Base-by-base conservation (phyloP, 108 stramenopile species). In the Bacterosira constricta region DNA sequence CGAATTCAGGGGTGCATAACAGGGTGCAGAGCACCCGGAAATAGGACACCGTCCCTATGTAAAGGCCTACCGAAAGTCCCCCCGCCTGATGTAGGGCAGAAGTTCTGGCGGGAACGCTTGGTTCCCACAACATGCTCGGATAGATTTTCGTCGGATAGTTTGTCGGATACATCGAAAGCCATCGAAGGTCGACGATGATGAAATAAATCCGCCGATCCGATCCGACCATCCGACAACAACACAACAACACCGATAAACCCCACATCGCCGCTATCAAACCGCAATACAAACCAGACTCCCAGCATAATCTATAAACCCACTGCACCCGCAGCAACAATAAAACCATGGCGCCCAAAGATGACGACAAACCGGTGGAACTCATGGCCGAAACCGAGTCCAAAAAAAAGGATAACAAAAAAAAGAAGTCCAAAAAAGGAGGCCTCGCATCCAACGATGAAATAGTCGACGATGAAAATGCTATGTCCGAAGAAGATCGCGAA, bases 401-500 rank as follows among this genome's bases (percentile, higher is more conserved):
- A 44, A 66, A 49, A 11, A 58, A 17, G 27, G 55, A 50, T 18
- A 26, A 25, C 25, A 45, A 46, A 20, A 60, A 64, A 23, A 69
- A 71, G 36, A 71, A 77, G 21, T 49, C 59, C 39, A 59, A 66
- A 36, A 66, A 66, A 29, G 65, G 58, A 38, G 30, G 45, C 61
- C 58, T 62, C 32, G 75, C 63, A 47, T 29, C 34, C 69, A 68
- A 67, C 39, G 57, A 35, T 30, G 47, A 49, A 26, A 65, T 71
- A 45, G 63, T 51, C 39, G 77, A 71, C 21, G 31, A 60, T 7
- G 71, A 73, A 45, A 57, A 71, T 50, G 46, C 63, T 52, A 58
- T 94, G 81, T 90, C 89, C 32, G 88, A 91, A 69, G 93, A 94
- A 75, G 93, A 94, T 63, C 73, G 74, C 23, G 86, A 89, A 42